Evolutionary conservation across 176 grass and related monocot species (phyloP), one percentile per base, ranked within the genome.

Genomic region (Avena atlantica): DNA sequence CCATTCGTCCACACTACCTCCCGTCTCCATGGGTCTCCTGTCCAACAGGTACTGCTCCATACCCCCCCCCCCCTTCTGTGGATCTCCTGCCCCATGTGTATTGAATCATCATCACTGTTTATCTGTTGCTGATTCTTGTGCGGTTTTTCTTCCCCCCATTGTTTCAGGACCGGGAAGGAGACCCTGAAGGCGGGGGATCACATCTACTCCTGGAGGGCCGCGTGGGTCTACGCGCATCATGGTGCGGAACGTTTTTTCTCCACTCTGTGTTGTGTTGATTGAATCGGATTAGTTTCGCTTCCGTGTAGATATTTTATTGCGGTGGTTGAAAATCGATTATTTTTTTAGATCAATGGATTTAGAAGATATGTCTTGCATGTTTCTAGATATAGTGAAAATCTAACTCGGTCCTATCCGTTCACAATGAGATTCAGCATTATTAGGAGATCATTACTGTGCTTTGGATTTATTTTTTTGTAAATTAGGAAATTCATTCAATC

Each of bases 181-280:
- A 88, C 78, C 82, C 86, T 95, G 20, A 93, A 91, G 87, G 89
- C 87, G 20, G 93, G 93, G 81, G 91, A 95, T 89, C 93, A 95
- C 78, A 89, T 95, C 89, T 93, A 95, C 84, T 95, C 93, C 2
- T 95, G 93, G 93, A 87, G 91, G 42, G 50, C 93, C 6, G 93
- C 89, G 0, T 95, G 91, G 83, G 82, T 93, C 78, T 95, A 95
- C 73, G 91, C 93, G 42, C 93, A 95, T 89, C 93, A 95, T 12
- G 93, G 93, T 93, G 61, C n/a, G 89, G 49, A 70, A 34, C 42
- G 0, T 36, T 12, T 27, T 17, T 0, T 12, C 17, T 69, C 81
- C 6, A 36, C 12, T 36, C 5, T 11, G 14, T 49, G 20, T 8
- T 4, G 3, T 16, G 52, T 44, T 16, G 53, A 21, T 76, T 16